Evolutionary conservation across 1,284 basidiomycete genomes (phyloP).

Genomic region (Exobasidium rhododendri): DNA sequence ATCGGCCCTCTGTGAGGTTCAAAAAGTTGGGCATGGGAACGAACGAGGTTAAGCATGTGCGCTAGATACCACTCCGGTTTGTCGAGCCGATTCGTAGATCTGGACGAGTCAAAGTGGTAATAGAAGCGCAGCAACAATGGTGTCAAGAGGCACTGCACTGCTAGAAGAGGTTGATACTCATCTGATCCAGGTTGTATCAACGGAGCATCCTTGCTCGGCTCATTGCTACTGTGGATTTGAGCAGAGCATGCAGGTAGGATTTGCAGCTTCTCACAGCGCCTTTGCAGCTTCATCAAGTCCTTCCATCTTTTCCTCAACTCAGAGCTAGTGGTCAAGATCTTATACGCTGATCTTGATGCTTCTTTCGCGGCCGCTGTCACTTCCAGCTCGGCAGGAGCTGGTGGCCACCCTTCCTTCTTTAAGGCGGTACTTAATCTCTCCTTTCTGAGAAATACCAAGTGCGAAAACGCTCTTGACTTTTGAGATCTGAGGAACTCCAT

Average conservation of each 20-base stretch:
- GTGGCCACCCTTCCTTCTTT: constrained; percentile 25
- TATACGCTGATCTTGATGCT: not conserved
- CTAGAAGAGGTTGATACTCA: constrained; percentile 40
- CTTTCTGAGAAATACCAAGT: constrained; percentile 21
- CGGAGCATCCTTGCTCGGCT: not conserved
- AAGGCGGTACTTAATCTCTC: constrained; percentile 23
- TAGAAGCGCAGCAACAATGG: constrained; percentile 84
- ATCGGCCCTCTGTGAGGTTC: constrained; percentile 66
- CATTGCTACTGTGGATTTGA: constrained; percentile 11
- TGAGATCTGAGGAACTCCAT: constrained; percentile 33
- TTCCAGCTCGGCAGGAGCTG: constrained; percentile 2
- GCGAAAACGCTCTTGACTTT: constrained; percentile 23
- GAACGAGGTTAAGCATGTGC: constrained; percentile 70
- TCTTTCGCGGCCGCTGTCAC: not conserved
- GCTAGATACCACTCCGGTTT: constrained; percentile 98
- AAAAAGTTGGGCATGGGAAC: constrained; percentile 62
- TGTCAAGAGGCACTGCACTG: constrained; percentile 74
- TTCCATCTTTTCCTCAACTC: constrained; percentile 25
- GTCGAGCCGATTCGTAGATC: constrained; percentile 85
- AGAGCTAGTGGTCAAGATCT: not conserved
- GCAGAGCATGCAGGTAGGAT: constrained; percentile 9
- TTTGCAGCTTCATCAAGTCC: constrained; percentile 38
- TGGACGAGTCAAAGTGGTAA: constrained; percentile 86
- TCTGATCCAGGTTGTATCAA: constrained; percentile 26
- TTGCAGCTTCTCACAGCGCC: constrained; percentile 28